Conservation (phyloP, 2,329 filamentous ascomycete genomes). For the Colletotrichum gigasporum region DNA sequence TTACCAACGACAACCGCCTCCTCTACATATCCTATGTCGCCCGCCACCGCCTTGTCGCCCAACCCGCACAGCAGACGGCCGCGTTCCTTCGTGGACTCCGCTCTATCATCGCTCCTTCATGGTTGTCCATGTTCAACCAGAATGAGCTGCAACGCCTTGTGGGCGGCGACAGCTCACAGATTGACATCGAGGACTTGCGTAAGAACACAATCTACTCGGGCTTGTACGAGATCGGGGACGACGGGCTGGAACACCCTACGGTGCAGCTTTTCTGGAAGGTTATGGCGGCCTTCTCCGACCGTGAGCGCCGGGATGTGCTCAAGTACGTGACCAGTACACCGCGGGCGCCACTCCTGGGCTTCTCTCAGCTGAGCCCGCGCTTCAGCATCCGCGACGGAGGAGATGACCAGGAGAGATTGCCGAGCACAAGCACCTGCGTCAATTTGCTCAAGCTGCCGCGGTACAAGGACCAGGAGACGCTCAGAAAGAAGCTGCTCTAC, state of each 20-base stretch:
- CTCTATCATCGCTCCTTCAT: constrained; percentile 87
- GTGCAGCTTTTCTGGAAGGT: constrained; percentile 92
- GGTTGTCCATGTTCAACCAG: constrained; percentile 99
- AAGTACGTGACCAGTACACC: constrained; percentile 97
- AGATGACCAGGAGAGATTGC: constrained; percentile 78
- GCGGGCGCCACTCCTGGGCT: constrained; percentile 87
- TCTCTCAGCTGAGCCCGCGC: constrained; percentile 82
- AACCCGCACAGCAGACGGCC: constrained; percentile 82
- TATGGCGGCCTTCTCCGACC: constrained; percentile 78
- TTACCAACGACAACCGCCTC: constrained; percentile 91
- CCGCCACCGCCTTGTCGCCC: constrained; percentile 83
- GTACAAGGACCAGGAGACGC: constrained; percentile 71
- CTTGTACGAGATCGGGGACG: constrained; percentile 89
- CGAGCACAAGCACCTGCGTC: constrained; percentile 95
- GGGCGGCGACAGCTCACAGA: constrained; percentile 84
- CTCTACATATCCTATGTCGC: constrained; percentile 96
- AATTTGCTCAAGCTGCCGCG: constrained; percentile 92
- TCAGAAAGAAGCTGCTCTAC: constrained; percentile 87
- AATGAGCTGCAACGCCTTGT: constrained; percentile 92
- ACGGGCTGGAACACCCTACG: constrained; percentile 85
- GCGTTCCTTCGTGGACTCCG: constrained; percentile 89
- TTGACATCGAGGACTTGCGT: constrained; percentile 87
- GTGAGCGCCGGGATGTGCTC: constrained; percentile 83
- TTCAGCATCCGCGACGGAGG: constrained; percentile 92
- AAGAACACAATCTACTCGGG: constrained; percentile 88